These are phyloP conservation scores for Colletotrichum simmondsii DNA, from an alignment of 2,329 filamentous ascomycete genomes.

Conservation along the genomic window DNA sequence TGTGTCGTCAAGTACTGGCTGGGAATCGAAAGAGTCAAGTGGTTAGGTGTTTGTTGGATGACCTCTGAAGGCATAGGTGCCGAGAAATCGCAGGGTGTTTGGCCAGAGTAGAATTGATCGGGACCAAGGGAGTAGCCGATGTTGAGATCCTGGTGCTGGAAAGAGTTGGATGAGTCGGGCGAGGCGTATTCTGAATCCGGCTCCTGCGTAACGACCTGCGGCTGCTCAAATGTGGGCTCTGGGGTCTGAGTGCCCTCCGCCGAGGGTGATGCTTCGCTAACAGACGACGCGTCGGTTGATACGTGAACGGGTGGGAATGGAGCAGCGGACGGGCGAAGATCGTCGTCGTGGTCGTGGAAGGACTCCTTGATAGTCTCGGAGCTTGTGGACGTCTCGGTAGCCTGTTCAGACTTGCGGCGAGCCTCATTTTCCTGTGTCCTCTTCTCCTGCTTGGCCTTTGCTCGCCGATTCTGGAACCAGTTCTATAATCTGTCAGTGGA, in stretches of 20 bases:
- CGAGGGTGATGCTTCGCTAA: slow-evolving; percentile 6
- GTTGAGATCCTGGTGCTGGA: slow-evolving; percentile 15
- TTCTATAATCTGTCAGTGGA: slow-evolving; percentile 60
- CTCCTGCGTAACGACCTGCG: not conserved
- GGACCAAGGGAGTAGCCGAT: slow-evolving; percentile 23
- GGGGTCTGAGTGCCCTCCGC: slow-evolving; percentile 10
- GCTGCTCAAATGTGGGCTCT: not conserved
- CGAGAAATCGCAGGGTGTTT: slow-evolving; percentile 32
- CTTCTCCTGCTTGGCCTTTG: slow-evolving; percentile 73
- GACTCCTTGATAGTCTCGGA: slow-evolving; percentile 48
- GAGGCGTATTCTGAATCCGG: slow-evolving; percentile 31
- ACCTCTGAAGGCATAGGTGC: slow-evolving; percentile 16
- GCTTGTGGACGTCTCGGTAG: slow-evolving; percentile 46
- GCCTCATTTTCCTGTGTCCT: slow-evolving; percentile 64
- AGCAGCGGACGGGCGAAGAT: slow-evolving; percentile 53
- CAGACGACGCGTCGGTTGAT: not conserved
- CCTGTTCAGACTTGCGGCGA: slow-evolving; percentile 43
- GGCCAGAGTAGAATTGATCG: slow-evolving; percentile 22
- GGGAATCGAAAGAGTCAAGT: slow-evolving; percentile 33
- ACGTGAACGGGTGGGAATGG: slow-evolving; percentile 34
- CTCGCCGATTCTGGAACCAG: slow-evolving; percentile 76
- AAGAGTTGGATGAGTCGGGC: slow-evolving; percentile 22
- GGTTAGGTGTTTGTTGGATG: slow-evolving; percentile 13
- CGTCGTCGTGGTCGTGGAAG: slow-evolving; percentile 45
- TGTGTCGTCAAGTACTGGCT: slow-evolving; percentile 21